A percentile compares a stretch with the other conserved stretches of the same genome.
Evolutionary conservation across 1,284 basidiomycete genomes (phyloP).

Genomic region (Marasmius fiardii): DNA sequence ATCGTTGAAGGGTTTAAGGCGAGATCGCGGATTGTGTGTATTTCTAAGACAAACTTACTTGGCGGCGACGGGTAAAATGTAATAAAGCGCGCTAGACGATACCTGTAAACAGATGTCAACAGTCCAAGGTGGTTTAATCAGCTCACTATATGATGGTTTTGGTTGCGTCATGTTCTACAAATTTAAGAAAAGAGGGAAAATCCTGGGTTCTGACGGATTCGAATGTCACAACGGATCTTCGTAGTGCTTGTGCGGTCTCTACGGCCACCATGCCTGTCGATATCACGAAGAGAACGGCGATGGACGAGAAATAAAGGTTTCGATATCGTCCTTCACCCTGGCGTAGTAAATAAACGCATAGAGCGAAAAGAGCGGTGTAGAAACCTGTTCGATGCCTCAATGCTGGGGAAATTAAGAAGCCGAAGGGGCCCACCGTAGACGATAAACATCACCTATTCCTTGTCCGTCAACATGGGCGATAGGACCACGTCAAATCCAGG

Average conservation of each 20-base stretch:
- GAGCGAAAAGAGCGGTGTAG: not conserved
- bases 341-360: not conserved
- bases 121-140: not conserved
- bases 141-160: not conserved
- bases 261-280: not conserved
- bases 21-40: too few species aligned
- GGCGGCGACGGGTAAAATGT: not conserved
- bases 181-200: not conserved
- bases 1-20: not conserved
- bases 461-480: too few species aligned
- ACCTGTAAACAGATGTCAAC: not conserved
- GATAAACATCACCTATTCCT: too few species aligned
- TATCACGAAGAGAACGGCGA: not conserved
- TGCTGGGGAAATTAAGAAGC: too few species aligned
- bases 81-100: not conserved
- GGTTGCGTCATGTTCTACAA: not conserved
- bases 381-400: not conserved
- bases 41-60: not conserved
- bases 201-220: not conserved
- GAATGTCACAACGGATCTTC: not conserved
- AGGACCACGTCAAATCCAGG: too few species aligned
- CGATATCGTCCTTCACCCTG: not conserved
- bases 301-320: not conserved
- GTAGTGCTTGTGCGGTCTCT: not conserved
- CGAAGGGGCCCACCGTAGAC: too few species aligned